A percentile compares a stretch with the other conserved stretches of the same genome.
phyloP scores from a whole-genome alignment of 176 grass and related monocot genomes.

The Rhynchospora pubera region DNA sequence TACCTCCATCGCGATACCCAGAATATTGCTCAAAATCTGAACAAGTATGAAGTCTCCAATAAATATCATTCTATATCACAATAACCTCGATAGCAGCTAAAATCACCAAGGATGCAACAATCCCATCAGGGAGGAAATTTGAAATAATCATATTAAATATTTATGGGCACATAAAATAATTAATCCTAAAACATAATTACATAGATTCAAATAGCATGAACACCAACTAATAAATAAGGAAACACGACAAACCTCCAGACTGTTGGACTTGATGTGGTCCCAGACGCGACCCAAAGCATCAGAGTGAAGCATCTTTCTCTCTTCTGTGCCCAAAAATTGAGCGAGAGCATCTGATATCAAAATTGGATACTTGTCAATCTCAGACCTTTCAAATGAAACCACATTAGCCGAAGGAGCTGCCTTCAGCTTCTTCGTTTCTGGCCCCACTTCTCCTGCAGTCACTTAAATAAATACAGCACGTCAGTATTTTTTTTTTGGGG shows the following conservation, averaged over 20 bases:
- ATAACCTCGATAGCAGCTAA: neutral
- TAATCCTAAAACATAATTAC: neutral
- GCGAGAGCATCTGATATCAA: constrained; percentile 68
- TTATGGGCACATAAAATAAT: neutral
- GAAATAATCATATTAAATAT: neutral
- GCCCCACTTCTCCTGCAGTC: constrained; percentile 56
- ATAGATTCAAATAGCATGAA: neutral
- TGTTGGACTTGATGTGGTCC: constrained; percentile 92
- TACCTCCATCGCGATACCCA: neutral
- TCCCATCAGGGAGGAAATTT: neutral
- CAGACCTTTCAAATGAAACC: constrained; percentile 37
- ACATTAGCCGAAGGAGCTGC: constrained; percentile 22
- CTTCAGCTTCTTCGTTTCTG: constrained; percentile 63
- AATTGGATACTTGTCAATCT: constrained; percentile 37
- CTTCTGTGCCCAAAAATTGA: constrained; percentile 68
- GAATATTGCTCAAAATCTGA: neutral
- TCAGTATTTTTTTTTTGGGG: neutral
- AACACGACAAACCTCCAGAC: constrained; percentile 54
- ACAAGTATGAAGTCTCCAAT: neutral
- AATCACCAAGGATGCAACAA: neutral
- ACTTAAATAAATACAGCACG: constrained; percentile 24
- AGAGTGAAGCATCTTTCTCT: constrained; percentile 70
- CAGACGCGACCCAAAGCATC: constrained; percentile 78
- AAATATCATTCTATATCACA: neutral
- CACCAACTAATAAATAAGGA: constrained; percentile 4